Base-by-base conservation (phyloP, 176 grass and related monocot species). In the Bolboschoenus planiculmis region DNA sequence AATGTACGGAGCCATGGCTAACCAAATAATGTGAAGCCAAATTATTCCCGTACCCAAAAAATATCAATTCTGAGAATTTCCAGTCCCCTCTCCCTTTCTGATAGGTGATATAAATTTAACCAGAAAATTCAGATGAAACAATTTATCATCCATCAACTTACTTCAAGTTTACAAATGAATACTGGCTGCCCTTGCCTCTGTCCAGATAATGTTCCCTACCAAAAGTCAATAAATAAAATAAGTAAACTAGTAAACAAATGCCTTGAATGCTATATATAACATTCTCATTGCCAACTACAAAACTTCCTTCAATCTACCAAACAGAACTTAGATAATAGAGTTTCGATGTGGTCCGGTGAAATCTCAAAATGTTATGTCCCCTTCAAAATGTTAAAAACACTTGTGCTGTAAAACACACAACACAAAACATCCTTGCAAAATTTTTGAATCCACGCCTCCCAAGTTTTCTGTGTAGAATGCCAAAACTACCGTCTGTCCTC, bases 101-200 rank as follows among this genome's bases (percentile, higher is more conserved):
- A 11, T 20, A 33, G 72, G 44, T 51, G 44, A 48, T 26, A 33
- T 44, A 51, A 18, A 76, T 33, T 51, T 50, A 76, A 76, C 44
- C 72, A 76, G 14, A 51, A 50, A 76, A 76, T 76, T 47, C 44
- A 51, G 26, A 48, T 51, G 43, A 76, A 50, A 76, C 3, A 8
- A 76, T 33, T 50, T 16, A 75, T 75, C 71, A 50, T 27, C 23
- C 24, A 16, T 50, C 71, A 67, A 89, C 95, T 97, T 94, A 97
- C 95, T 93, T 99, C 97, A 36, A 99, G 97, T 85, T 90, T 99
- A 93, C 97, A 99, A 80, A 99, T 99, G 83, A 95, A 93, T 35
- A 99, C 97, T 76, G 93, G 97, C 9, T 93, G 97, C 59, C 93
- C 91, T 83, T 99, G 97, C 83, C 97, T 91, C 83, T 93, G 91